Conservation (phyloP, 192 early-diverging fungal species). For the Coemansia sp. region DNA sequence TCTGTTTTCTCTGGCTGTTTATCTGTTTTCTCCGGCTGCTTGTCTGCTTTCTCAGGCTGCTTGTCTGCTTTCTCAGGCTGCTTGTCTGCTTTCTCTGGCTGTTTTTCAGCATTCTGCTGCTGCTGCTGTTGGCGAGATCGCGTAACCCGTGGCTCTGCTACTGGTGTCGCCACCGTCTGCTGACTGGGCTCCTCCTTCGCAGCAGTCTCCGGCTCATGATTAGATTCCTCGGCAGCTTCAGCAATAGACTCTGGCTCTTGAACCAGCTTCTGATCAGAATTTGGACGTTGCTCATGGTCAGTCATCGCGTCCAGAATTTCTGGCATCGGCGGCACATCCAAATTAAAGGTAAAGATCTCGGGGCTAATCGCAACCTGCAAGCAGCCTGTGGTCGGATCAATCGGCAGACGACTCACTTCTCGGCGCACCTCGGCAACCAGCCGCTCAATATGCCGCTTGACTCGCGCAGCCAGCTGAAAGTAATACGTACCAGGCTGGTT, state of each 20-base stretch:
- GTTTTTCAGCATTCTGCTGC: background rate
- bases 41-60: background rate
- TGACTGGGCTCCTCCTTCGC: background rate
- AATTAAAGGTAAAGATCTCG: conserved; percentile 27
- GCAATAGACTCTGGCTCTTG: background rate
- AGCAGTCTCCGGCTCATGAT: no score
- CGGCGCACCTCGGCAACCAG: conserved; percentile 20
- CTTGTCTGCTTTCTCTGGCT: background rate
- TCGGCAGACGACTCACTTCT: conserved; percentile 13
- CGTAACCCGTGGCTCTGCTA: background rate
- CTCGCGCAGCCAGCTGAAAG: conserved; percentile 34
- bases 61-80: background rate
- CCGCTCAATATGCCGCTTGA: conserved; percentile 27
- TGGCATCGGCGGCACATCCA: conserved; percentile 8
- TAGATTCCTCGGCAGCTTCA: no score
- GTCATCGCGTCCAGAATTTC: background rate
- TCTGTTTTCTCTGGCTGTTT: background rate
- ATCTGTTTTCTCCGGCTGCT: background rate
- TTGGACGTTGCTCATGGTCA: background rate
- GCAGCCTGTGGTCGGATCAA: conserved; percentile 34
- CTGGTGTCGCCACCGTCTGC: background rate
- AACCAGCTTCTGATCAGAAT: background rate
- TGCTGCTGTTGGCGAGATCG: background rate
- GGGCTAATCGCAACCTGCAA: conserved; percentile 24
- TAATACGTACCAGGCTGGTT: conserved; percentile 50